Percentiles rank a stretch among this genome's conserved stretches.
Evolutionary conservation across 495 filamentous ascomycete species (phyloP).

Genomic region (Aspergillus hancockii): DNA sequence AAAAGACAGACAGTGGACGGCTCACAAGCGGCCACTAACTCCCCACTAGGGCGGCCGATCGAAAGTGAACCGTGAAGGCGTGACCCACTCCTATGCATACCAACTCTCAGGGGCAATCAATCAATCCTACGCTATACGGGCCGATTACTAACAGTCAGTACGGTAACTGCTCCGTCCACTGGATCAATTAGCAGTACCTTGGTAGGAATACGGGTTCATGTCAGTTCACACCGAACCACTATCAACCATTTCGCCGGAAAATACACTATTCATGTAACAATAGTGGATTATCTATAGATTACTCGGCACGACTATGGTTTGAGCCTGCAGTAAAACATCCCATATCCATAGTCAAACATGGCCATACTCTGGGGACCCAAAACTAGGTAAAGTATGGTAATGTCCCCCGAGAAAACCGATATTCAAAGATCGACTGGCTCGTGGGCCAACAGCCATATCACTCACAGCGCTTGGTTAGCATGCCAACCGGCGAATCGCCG

Average conservation of each 20-base stretch:
- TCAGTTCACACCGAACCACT: too few relatives aligned
- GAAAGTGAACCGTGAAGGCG: background rate
- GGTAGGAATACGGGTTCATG: too few relatives aligned
- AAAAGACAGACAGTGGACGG: slow-evolving; percentile 10
- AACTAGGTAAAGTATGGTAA: too few relatives aligned
- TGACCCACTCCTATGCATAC: slow-evolving; percentile 6
- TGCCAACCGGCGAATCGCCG: background rate
- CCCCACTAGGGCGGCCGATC: slow-evolving; percentile 10
- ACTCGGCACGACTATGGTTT: background rate
- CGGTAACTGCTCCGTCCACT: too few relatives aligned
- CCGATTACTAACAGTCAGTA: too few relatives aligned
- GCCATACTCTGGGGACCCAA: too few relatives aligned
- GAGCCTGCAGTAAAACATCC: background rate
- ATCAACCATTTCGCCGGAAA: background rate
- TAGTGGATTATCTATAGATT: background rate
- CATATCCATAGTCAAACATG: too few relatives aligned
- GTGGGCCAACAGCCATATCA: too few relatives aligned
- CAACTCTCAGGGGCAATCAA: slow-evolving; percentile 1
- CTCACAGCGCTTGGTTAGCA: too few relatives aligned
- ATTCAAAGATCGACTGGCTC: background rate
- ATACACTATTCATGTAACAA: background rate
- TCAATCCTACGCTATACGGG: background rate
- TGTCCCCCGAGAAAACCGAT: background rate
- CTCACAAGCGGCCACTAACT: slow-evolving; percentile 5
- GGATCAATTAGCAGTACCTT: too few relatives aligned